A percentile compares a stretch with the other conserved stretches of the same genome.
Evolutionary conservation across 2,329 filamentous ascomycete species (phyloP).

Genomic region (Cercospora sp.): DNA sequence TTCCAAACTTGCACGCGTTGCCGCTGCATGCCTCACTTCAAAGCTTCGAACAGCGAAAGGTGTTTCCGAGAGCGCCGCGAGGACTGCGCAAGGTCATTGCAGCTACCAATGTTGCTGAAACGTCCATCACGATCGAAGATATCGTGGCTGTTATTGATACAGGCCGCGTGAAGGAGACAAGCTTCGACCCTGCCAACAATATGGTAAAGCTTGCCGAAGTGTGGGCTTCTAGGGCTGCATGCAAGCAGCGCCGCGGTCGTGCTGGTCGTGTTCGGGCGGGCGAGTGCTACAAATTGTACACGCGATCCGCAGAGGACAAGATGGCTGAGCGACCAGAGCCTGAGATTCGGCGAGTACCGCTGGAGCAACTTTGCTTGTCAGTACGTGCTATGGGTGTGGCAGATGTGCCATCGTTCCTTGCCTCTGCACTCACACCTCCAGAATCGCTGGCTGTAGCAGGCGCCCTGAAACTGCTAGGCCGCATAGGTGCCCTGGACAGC

Average conservation of each 20-base stretch:
- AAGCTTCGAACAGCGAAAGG: conserved; percentile 80
- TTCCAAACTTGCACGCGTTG: conserved; percentile 71
- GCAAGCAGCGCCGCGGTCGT: conserved; percentile 89
- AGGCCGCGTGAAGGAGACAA: conserved; percentile 93
- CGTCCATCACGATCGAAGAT: conserved; percentile 97
- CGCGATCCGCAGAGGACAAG: conserved; percentile 75
- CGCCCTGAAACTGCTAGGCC: conserved; percentile 72
- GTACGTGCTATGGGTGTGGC: conserved; percentile 92
- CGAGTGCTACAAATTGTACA: conserved; percentile 94
- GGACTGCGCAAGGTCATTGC: conserved; percentile 91
- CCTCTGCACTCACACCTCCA: conserved; percentile 84
- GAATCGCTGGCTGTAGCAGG: conserved; percentile 82
- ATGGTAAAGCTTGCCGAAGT: conserved; percentile 94
- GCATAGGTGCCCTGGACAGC: conserved; percentile 87
- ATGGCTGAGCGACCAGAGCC: conserved; percentile 90
- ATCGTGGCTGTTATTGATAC: conserved; percentile 95
- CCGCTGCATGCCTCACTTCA: conserved; percentile 91
- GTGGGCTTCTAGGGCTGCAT: conserved; percentile 91
- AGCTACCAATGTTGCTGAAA: conserved; percentile 96
- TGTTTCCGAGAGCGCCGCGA: conserved; percentile 73
- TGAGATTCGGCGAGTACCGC: conserved; percentile 86
- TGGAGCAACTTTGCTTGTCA: conserved; percentile 91
- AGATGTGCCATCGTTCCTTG: conserved; percentile 78
- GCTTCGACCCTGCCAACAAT: conserved; percentile 86
- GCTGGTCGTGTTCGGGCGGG: conserved; percentile 90